Evolutionary conservation across 768 basidiomycete genomes (phyloP).

Genomic region (Zangia roseola): DNA sequence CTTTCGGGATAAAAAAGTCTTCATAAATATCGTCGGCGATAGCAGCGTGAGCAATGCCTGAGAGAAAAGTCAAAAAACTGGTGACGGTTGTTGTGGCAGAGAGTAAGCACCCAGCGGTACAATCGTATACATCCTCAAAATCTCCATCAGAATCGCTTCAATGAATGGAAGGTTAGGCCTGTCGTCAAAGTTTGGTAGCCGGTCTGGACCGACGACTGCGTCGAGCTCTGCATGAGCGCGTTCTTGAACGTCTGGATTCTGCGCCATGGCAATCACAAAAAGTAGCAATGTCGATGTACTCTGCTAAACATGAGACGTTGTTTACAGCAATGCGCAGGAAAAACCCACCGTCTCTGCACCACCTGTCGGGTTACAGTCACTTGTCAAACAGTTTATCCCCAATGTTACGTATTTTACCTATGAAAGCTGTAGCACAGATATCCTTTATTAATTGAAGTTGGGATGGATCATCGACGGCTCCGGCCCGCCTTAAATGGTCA

Average conservation of each 20-base stretch:
- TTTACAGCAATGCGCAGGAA: not conserved
- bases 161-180: not conserved
- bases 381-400: not conserved
- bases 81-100: not conserved
- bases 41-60: conserved; percentile 26
- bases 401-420: conserved; percentile 12
- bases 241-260: not conserved
- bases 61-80: not conserved
- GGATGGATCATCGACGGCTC: conserved; percentile 2
- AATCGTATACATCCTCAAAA: not conserved
- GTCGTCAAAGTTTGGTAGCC: not conserved
- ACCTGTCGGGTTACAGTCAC: conserved; percentile 4
- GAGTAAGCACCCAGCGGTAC: not conserved
- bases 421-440: conserved; percentile 10
- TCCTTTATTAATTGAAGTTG: conserved; percentile 11
- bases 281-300: not conserved
- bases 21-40: conserved; percentile 27
- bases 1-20: conserved; percentile 44
- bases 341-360: conserved; percentile 19
- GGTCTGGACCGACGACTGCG: not conserved
- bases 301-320: not conserved
- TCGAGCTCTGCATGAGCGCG: not conserved
- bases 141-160: not conserved
- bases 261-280: not conserved
- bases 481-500: conserved; percentile 3